Conservation (phyloP, 2,329 filamentous ascomycete genomes). For the Dactylonectria macrodidyma region DNA sequence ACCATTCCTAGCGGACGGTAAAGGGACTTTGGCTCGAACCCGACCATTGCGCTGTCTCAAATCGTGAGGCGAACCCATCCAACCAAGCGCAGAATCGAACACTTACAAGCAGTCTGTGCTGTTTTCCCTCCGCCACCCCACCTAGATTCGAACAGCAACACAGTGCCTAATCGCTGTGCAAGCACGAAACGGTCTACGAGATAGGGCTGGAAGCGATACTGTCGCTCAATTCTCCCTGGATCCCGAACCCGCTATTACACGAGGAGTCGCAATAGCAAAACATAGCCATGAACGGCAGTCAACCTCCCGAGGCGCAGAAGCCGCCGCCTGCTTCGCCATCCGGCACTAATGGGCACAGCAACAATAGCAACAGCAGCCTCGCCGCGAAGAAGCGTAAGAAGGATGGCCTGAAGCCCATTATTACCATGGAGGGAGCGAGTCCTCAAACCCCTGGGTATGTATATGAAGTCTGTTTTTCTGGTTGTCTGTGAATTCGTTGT, state of each 20-base stretch:
- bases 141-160: conserved; percentile 30
- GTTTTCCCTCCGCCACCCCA: conserved; percentile 38
- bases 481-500: conserved; percentile 19
- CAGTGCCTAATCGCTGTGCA: conserved; percentile 15
- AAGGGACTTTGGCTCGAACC: conserved; percentile 6
- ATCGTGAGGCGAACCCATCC: conserved; percentile 15
- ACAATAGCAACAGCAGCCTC: conserved; percentile 47
- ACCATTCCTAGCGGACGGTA: conserved; percentile 4
- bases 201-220: conserved; percentile 23
- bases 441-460: conserved; percentile 54
- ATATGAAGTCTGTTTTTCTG: conserved; percentile 18
- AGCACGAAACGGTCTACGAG: conserved; percentile 28
- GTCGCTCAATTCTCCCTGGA: conserved; percentile 2
- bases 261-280: conserved; percentile 28
- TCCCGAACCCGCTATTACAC: conserved; percentile 23
- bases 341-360: conserved; percentile 48
- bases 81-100: conserved; percentile 31
- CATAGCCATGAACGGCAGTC: conserved; percentile 45
- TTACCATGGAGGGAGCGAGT: conserved; percentile 74
- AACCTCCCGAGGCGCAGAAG: conserved; percentile 52
- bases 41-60: background rate
- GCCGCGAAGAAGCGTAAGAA: conserved; percentile 80
- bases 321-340: conserved; percentile 43
- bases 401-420: conserved; percentile 81
- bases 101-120: conserved; percentile 39